Base-by-base conservation (phyloP, 768 basidiomycete genomes). In the Suillus subalutaceus region DNA sequence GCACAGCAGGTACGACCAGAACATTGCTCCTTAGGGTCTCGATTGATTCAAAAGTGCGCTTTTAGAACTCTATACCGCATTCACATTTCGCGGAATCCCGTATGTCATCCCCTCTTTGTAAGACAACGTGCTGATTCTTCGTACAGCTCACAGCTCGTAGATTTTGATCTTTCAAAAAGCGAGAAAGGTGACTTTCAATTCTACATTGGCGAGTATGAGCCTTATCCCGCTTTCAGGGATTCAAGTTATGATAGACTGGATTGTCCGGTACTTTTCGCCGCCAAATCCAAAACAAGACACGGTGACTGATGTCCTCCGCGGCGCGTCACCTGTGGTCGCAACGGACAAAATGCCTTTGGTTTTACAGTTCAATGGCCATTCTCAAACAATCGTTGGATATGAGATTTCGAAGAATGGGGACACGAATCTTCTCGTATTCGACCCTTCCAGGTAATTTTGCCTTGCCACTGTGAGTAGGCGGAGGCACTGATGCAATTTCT, bases 361-460 rank as follows among this genome's bases (percentile, higher is more conserved):
- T 52, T 79, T 97, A 60, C 90, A 97, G 80, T 88, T 93, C 72
- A 75, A 83, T 8, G 93, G 94, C 0, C 95, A 97, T 78, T 97
- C 95, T n/a, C 79, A 91, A 32, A 90, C 90, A 5, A 87, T 97
- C 15, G 83, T 97, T 3, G 95, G 95, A 2, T 96, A 91, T 70
- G 93, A 96, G 75, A 77, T 89, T 46, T 81, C 80, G 63, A 85
- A 83, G 69, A 80, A 80, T 18, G 89, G 88, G 8, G 75, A 79
- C 15, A 80, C 86, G 46, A 89, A 86, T 68, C 82, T 97, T 10
- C 80, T 97, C 16, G 80, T 85, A 8, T 93, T 95, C 68, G 93
- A 97, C 79, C 93, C 95, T 20, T 86, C 87, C 18, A 82, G 73
- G 92, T 91, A 67, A 70, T 81, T 64, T 66, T 30, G 61, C n/a